Evolutionary conservation across 2,329 filamentous ascomycete species (phyloP).

Genomic region (Torrubiellomyces zombiae): DNA sequence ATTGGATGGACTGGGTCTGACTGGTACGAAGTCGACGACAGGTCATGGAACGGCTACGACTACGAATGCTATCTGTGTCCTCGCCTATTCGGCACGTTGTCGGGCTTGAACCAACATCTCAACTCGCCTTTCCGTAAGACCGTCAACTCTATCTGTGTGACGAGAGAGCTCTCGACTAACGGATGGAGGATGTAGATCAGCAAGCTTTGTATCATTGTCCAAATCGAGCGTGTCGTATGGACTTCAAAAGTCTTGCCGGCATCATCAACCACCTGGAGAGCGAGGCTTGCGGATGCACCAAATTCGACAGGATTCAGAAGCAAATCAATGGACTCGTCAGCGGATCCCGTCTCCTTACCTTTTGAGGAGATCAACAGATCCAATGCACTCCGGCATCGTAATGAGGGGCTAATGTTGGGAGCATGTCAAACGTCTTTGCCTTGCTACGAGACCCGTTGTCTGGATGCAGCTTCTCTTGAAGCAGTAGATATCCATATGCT

Average conservation of each 20-base stretch:
- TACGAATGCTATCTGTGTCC: conserved; percentile 24
- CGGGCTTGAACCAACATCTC: conserved; percentile 31
- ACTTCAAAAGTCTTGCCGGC: conserved; percentile 22
- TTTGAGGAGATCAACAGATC: no score
- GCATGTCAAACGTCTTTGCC: no score
- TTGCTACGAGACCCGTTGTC: no score
- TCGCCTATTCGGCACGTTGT: conserved; percentile 17
- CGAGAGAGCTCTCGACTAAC: background rate
- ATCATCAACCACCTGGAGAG: conserved; percentile 28
- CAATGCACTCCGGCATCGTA: no score
- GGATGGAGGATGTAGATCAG: conserved; percentile 11
- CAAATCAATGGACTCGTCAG: conserved; percentile 1
- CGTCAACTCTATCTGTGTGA: background rate
- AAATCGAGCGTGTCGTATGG: conserved; percentile 13
- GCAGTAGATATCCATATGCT: no score
- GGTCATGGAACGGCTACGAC: conserved; percentile 24
- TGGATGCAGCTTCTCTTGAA: no score
- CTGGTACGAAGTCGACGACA: conserved; percentile 18
- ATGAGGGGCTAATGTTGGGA: no score
- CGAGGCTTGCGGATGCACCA: conserved; percentile 20
- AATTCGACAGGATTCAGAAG: conserved; percentile 19
- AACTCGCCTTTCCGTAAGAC: conserved; percentile 31
- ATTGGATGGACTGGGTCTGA: conserved; percentile 23
- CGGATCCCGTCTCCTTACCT: conserved; percentile 2
- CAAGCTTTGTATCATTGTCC: conserved; percentile 23